Evolutionary conservation across 2,329 filamentous ascomycete species (phyloP), one percentile per base, ranked within the genome.

Genomic region (Fusarium haematococcum): DNA sequence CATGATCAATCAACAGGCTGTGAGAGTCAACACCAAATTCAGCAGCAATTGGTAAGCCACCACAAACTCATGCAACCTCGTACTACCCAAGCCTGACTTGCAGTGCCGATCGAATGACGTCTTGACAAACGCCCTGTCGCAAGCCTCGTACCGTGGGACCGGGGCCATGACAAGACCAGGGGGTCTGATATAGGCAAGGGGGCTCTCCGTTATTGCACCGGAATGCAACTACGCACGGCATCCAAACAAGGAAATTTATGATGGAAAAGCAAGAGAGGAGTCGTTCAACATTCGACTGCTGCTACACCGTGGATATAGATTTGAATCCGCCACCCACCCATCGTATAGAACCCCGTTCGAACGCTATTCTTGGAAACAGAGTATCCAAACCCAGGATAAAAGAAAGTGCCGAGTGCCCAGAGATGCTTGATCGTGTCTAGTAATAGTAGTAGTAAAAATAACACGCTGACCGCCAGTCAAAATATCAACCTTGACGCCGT

Each of bases 401-500:
- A 27, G 70, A 75, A 67, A 63, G 70, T 70, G 54, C 59, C 63
- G 67, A 72, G 70, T 67, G 65, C 45, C 35, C n/a, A 62, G 62
- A 32, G 18, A 63, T 37, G 56, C 58, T 64, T 71, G 69, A 65
- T 62, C 65, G 64, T 58, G 58, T 76, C 72, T 75, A 77, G 65
- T 54, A 48, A 48, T 48, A 73, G 23, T 35, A 70, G 16, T 35
- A 27, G 32, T 35, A 64, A 59, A 64, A 68, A 69, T 30, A 70
- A 73, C 35, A 73, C 63, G 75, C 75, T 66, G 57, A 64, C 45
- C 65, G 56, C 18, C 56, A 64, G 56, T 57, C 56, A 65, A 65
- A 50, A 64, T 41, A 62, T 63, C 64, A 20, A 61, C 50, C 65
- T 25, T 58, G 66, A 76, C 73, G 69, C 76, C 76, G 45, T 70